phyloP scores from a whole-genome alignment of 2,329 filamentous ascomycete species.

The Curvularia verruculosa region DNA sequence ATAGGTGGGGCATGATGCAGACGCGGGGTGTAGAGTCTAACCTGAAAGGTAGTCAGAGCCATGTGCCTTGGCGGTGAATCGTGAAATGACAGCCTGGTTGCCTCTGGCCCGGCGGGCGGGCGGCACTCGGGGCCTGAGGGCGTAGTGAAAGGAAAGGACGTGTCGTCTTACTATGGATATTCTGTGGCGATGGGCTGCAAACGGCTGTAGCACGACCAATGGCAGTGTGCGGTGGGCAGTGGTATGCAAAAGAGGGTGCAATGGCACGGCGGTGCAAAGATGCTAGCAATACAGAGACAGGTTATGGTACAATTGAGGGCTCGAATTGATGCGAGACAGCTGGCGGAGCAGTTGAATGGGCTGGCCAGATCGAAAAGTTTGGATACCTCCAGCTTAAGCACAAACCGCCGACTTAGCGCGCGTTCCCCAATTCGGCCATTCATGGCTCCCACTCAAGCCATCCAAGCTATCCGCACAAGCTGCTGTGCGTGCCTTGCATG shows the following conservation, averaged over 20 bases:
- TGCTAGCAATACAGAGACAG: conserved; percentile 26
- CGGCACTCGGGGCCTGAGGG: conserved; percentile 14
- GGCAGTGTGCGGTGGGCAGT: conserved; percentile 10
- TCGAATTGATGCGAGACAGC: conserved; percentile 10
- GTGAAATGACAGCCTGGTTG: conserved; percentile 10
- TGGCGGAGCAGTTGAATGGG: conserved; percentile 27
- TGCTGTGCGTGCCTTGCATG: not conserved
- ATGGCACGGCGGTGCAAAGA: conserved; percentile 38
- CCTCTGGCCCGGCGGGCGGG: conserved; percentile 1
- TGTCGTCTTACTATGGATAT: conserved; percentile 11
- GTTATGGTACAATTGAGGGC: conserved; percentile 39
- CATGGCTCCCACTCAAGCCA: not conserved
- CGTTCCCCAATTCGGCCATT: conserved; percentile 19
- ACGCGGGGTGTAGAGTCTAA: conserved; percentile 31
- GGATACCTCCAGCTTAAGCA: conserved; percentile 26
- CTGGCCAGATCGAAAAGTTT: conserved; percentile 28
- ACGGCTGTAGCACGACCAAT: conserved; percentile 18
- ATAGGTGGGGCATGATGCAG: conserved; percentile 39
- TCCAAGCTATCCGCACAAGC: not conserved
- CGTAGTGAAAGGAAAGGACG: not conserved
- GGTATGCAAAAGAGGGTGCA: conserved; percentile 33
- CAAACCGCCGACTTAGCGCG: conserved; percentile 23
- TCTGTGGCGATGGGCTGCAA: not conserved
- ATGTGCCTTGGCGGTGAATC: conserved; percentile 26
- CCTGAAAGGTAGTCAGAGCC: conserved; percentile 23